These are phyloP conservation scores for Friedmanniomyces endolithicus DNA, from an alignment of 495 filamentous ascomycete genomes.

Conservation along the genomic window DNA sequence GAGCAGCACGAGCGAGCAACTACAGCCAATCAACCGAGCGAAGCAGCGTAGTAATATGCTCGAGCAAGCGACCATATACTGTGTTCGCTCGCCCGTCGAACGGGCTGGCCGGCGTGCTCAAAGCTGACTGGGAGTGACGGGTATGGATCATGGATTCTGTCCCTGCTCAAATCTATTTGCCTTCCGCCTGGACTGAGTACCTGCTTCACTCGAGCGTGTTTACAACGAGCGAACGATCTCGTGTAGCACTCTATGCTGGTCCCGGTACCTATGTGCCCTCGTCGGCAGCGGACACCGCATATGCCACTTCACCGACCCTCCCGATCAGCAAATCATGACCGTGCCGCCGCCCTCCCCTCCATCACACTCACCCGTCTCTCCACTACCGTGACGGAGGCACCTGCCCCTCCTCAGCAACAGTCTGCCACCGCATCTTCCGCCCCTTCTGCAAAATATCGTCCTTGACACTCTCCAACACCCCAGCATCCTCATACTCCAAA, in stretches of 20 bases:
- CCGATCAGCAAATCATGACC: conserved; percentile 14
- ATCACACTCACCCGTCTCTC: conserved; percentile 6
- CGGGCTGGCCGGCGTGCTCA: conserved; percentile 75
- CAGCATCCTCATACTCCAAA: conserved; percentile 73
- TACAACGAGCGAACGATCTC: no score
- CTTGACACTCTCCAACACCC: conserved; percentile 63
- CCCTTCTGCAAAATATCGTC: conserved; percentile 68
- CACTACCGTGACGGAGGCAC: conserved; percentile 16
- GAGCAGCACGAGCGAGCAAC: no score
- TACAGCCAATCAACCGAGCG: no score
- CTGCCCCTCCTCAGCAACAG: conserved; percentile 7
- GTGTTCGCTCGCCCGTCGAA: no score
- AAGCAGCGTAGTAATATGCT: no score
- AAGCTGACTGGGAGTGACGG: conserved; percentile 12
- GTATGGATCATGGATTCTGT: not conserved
- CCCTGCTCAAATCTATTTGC: not conserved
- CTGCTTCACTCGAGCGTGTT: no score
- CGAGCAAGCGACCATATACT: no score
- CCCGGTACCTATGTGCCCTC: not conserved
- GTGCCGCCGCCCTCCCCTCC: conserved; percentile 5
- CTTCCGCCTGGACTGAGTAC: not conserved
- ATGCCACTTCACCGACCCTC: no score
- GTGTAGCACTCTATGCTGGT: not conserved
- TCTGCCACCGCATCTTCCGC: conserved; percentile 40
- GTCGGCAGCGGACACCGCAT: conserved; percentile 15